A percentile compares a stretch with the other conserved stretches of the same genome.
phyloP scores from a whole-genome alignment of 768 basidiomycete species.

The Pulveroboletus sp. region DNA sequence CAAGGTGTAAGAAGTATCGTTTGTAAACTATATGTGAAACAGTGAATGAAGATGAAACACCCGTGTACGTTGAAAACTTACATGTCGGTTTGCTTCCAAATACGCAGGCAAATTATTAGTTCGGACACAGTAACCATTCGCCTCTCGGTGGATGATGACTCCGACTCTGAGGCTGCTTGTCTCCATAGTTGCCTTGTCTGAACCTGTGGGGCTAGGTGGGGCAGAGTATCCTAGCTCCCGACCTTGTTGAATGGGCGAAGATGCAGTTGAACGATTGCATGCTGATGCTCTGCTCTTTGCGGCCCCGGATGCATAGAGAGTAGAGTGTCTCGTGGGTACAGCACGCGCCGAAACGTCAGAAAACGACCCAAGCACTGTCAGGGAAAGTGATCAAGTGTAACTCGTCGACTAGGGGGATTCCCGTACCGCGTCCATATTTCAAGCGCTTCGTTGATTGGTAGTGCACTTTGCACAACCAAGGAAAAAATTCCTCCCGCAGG shows the following conservation, averaged over 20 bases:
- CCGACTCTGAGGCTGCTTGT: slow-evolving; percentile 60
- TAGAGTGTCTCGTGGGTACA: slow-evolving; percentile 52
- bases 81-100: slow-evolving; percentile 78
- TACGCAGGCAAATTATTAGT: slow-evolving; percentile 77
- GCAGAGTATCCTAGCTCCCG: slow-evolving; percentile 37
- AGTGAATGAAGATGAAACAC: slow-evolving; percentile 13
- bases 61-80: slow-evolving; percentile 32
- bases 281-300: slow-evolving; percentile 14
- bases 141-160: slow-evolving; percentile 53
- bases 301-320: slow-evolving; percentile 33
- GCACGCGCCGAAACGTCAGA: slow-evolving; percentile 44
- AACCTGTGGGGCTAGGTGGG: slow-evolving; percentile 44
- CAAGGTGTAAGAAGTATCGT: slow-evolving; percentile 48
- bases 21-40: slow-evolving; percentile 39
- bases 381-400: not conserved
- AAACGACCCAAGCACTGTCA: slow-evolving; percentile 45
- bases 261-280: slow-evolving; percentile 6
- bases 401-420: not conserved
- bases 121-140: slow-evolving; percentile 58
- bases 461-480: slow-evolving; percentile 88
- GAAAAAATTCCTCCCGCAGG: slow-evolving; percentile 85
- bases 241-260: slow-evolving; percentile 21
- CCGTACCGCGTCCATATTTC: slow-evolving; percentile 58
- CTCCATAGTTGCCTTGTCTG: slow-evolving; percentile 34
- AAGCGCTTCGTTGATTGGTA: slow-evolving; percentile 60